phyloP scores from a whole-genome alignment of 306 rosid genomes.

The Quercus ilex region DNA sequence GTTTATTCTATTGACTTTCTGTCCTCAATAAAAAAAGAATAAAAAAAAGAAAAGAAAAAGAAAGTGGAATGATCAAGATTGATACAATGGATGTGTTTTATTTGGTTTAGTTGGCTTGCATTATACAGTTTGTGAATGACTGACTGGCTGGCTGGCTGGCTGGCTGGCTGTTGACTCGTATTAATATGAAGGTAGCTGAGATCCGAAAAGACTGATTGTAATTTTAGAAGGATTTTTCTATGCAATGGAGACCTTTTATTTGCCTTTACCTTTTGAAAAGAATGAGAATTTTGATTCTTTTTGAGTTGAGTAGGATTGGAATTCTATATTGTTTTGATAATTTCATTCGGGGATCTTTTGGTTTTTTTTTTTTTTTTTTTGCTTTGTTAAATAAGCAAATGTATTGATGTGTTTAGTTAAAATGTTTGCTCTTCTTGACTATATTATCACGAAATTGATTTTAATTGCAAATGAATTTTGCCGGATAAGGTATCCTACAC shows the following conservation, averaged over 20 bases:
- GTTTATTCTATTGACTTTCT: neutral
- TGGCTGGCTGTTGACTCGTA: too few species aligned
- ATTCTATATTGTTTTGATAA: neutral
- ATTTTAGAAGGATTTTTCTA: too few species aligned
- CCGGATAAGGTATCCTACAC: neutral
- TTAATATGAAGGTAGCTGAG: neutral
- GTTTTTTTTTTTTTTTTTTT: neutral
- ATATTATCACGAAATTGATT: neutral
- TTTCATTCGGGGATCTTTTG: neutral
- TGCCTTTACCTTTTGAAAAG: neutral
- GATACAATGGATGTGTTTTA: neutral
- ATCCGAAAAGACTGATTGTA: neutral
- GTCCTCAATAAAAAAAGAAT: too few species aligned
- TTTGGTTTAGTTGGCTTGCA: neutral
- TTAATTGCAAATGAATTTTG: neutral
- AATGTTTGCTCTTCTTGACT: neutral
- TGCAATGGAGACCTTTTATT: too few species aligned
- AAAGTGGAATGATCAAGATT: neutral
- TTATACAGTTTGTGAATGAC: neutral
- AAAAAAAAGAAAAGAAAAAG: too few species aligned
- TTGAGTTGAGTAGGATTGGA: neutral
- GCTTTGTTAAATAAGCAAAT: neutral
- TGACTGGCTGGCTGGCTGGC: too few species aligned
- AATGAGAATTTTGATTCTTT: neutral
- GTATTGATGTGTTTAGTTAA: neutral